Percentiles rank a stretch among this genome's conserved stretches.
phyloP scores from a whole-genome alignment of 2,329 filamentous ascomycete species.

The Phaeosphaeria sp. region DNA sequence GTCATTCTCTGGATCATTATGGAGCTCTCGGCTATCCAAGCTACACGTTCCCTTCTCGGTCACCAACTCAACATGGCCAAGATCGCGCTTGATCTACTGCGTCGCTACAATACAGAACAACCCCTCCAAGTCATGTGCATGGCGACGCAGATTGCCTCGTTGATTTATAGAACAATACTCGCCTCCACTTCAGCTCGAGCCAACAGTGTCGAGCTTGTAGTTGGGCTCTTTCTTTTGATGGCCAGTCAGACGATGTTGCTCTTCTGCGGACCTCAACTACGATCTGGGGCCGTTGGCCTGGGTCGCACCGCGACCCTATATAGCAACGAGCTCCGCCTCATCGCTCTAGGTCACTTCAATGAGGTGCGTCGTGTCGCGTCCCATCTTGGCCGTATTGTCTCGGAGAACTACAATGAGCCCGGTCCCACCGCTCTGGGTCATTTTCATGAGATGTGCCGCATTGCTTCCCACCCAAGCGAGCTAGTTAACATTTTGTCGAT shows the following conservation, averaged over 20 bases:
- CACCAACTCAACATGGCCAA: background rate
- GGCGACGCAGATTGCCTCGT: background rate
- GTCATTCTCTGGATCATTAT: background rate
- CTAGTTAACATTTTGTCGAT: no score
- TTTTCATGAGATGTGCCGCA: no score
- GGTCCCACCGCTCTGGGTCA: background rate
- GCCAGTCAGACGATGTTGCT: background rate
- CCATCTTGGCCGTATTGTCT: no score
- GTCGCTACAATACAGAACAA: background rate
- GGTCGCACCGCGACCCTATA: background rate
- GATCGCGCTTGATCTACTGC: background rate
- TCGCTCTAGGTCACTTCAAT: no score
- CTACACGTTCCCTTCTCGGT: no score
- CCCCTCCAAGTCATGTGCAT: background rate
- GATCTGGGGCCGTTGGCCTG: background rate
- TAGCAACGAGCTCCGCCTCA: background rate
- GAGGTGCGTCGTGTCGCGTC: no score
- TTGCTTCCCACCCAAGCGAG: no score
- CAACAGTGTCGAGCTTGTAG: background rate
- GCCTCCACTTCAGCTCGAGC: background rate
- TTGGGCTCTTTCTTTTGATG: background rate
- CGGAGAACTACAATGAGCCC: background rate
- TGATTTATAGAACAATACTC: background rate
- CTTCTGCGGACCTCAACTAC: background rate
- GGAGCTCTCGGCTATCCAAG: background rate